phyloP scores from a whole-genome alignment of 176 grass and related monocot genomes.

The Elymus sibiricus region DNA sequence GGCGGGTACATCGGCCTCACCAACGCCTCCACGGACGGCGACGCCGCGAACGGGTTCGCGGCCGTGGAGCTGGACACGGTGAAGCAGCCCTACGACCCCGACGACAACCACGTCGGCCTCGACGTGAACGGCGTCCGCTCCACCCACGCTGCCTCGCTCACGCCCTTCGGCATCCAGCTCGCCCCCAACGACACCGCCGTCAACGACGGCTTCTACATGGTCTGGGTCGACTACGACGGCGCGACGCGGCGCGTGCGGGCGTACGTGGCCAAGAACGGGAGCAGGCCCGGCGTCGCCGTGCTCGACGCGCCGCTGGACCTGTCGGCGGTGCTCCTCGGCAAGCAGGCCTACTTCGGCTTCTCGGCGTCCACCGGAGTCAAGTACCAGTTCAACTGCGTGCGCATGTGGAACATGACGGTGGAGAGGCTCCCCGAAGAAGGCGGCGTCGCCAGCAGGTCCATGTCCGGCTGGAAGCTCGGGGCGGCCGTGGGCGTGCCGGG shows the following conservation, averaged over 20 bases:
- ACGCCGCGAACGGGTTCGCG: no score
- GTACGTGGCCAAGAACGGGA: conserved; percentile 28
- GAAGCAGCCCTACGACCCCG: no score
- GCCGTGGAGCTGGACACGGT: no score
- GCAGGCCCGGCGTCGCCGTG: conserved; percentile 29
- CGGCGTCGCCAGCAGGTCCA: not conserved
- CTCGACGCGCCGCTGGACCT: conserved; percentile 59
- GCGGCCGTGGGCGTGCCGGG: conserved; percentile 35
- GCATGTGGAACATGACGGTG: conserved; percentile 72
- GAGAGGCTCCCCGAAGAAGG: conserved; percentile 31
- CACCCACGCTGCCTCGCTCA: conserved; percentile 1
- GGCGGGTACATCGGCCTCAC: not conserved
- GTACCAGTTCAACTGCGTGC: conserved; percentile 84
- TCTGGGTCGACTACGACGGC: conserved; percentile 87
- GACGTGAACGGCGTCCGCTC: no score
- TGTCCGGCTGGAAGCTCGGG: conserved; percentile 38
- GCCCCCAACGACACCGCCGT: not conserved
- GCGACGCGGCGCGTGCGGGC: conserved; percentile 28
- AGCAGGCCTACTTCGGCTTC: conserved; percentile 66
- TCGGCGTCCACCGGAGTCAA: conserved; percentile 57
- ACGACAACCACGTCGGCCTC: no score
- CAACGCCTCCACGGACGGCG: no score
- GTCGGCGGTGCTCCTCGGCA: conserved; percentile 2
- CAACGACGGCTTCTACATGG: conserved; percentile 23
- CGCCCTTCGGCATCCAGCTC: conserved; percentile 47